phyloP scores from a whole-genome alignment of 2,329 filamentous ascomycete genomes.

The Aspergillus sp. region DNA sequence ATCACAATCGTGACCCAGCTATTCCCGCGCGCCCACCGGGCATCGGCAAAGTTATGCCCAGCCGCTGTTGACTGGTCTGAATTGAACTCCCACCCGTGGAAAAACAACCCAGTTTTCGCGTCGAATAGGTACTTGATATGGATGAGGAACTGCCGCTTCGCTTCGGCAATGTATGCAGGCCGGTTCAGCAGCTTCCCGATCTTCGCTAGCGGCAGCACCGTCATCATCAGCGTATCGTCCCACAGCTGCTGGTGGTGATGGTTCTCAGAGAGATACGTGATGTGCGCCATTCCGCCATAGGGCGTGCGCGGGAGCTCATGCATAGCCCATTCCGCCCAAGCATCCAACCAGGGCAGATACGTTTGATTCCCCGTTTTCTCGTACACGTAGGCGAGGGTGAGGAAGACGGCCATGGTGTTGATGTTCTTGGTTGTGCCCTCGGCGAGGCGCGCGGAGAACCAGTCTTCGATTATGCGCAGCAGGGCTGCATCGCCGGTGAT shows the following conservation, averaged over 20 bases:
- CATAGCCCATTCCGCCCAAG: constrained; percentile 82
- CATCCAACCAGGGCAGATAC: constrained; percentile 75
- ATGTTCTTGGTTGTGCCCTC: constrained; percentile 80
- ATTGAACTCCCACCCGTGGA: constrained; percentile 68
- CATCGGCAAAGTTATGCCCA: constrained; percentile 59
- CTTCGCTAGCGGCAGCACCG: constrained; percentile 75
- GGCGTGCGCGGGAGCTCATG: constrained; percentile 70
- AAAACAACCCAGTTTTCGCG: constrained; percentile 69
- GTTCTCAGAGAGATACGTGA: constrained; percentile 71
- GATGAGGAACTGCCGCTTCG: constrained; percentile 73
- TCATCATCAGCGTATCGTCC: constrained; percentile 90
- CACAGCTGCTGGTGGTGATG: constrained; percentile 73
- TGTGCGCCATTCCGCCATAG: constrained; percentile 72
- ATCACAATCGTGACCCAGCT: constrained; percentile 80
- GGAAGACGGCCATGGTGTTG: constrained; percentile 78
- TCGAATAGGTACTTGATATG: constrained; percentile 80
- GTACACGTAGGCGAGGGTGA: constrained; percentile 75
- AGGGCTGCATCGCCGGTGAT: constrained; percentile 63
- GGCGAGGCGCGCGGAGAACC: constrained; percentile 69
- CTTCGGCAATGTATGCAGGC: constrained; percentile 73
- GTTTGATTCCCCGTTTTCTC: constrained; percentile 68
- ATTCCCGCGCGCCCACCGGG: constrained; percentile 57
- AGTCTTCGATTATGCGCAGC: constrained; percentile 67
- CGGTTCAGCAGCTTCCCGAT: constrained; percentile 70
- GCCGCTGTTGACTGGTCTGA: constrained; percentile 59